A percentile compares a stretch with the other conserved stretches of the same genome.
Conservation (phyloP, 2,329 filamentous ascomycete species). For the Epichloe gansuensis region DNA sequence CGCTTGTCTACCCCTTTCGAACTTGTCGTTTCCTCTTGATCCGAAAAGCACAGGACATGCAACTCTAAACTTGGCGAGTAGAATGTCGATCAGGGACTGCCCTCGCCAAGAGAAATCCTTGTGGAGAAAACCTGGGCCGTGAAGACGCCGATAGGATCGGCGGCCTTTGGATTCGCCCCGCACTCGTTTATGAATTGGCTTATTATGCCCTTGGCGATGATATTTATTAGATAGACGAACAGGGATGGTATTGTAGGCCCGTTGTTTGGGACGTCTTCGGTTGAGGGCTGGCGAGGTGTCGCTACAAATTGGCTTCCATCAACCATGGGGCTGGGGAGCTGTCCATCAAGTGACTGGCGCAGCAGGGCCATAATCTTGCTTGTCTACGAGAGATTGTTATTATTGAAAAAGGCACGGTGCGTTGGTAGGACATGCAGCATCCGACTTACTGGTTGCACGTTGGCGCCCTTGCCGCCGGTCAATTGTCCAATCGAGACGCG, state of each 20-base stretch:
- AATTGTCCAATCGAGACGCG: slow-evolving; percentile 63
- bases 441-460: slow-evolving; percentile 30
- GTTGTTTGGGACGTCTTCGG: slow-evolving; percentile 39
- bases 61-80: slow-evolving; percentile 74
- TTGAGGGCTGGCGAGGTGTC: slow-evolving; percentile 27
- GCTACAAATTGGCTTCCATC: slow-evolving; percentile 43
- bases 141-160: slow-evolving; percentile 70
- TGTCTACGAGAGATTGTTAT: slow-evolving; percentile 13
- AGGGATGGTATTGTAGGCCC: slow-evolving; percentile 47
- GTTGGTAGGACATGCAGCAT: slow-evolving; percentile 5
- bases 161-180: slow-evolving; percentile 48
- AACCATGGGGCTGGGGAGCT: slow-evolving; percentile 38
- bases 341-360: slow-evolving; percentile 38
- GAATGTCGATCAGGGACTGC: slow-evolving; percentile 62
- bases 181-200: slow-evolving; percentile 59
- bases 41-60: slow-evolving; percentile 80
- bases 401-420: not conserved
- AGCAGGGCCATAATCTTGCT: slow-evolving; percentile 30
- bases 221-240: slow-evolving; percentile 65
- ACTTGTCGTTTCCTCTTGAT: slow-evolving; percentile 63
- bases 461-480: slow-evolving; percentile 51
- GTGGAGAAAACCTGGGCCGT: slow-evolving; percentile 62
- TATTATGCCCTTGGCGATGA: slow-evolving; percentile 62
- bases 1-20: slow-evolving; percentile 49
- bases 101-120: slow-evolving; percentile 56